Conservation (phyloP, 2,329 filamentous ascomycete genomes). For the Fusarium pseudocircinatum region DNA sequence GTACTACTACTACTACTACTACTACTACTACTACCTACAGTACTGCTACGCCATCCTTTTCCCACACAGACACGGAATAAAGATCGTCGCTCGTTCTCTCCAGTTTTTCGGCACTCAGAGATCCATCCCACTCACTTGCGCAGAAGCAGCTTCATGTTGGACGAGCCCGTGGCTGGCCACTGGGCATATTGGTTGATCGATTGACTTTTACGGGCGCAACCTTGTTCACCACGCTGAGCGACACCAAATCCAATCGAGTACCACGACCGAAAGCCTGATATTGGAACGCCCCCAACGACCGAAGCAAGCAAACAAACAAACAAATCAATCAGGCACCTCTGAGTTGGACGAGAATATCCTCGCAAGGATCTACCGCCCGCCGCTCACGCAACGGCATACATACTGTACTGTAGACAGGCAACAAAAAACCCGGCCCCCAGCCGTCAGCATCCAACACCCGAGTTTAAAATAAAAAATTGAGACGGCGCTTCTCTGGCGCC, state of each 20-base stretch:
- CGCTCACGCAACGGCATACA: constrained; percentile 12
- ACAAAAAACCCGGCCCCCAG: constrained; percentile 18
- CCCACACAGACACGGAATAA: constrained; percentile 24
- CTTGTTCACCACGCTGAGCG: not conserved
- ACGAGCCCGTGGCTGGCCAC: constrained; percentile 40
- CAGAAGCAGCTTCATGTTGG: constrained; percentile 24
- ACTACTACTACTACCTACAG: not conserved
- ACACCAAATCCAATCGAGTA: constrained; percentile 13
- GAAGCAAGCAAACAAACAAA: constrained; percentile 15
- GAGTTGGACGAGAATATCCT: constrained; percentile 15
- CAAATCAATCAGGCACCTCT: not conserved
- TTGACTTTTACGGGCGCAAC: constrained; percentile 14
- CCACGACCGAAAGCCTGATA: constrained; percentile 18
- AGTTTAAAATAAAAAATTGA: constrained; percentile 11
- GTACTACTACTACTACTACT: no score
- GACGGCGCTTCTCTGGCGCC: constrained; percentile 24
- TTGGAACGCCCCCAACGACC: not conserved
- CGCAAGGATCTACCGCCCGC: constrained; percentile 17
- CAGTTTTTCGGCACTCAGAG: constrained; percentile 25
- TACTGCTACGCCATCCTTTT: constrained; percentile 13
- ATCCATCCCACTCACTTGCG: constrained; percentile 1
- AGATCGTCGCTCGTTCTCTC: constrained; percentile 35
- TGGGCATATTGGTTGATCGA: constrained; percentile 15
- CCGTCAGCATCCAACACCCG: constrained; percentile 15
- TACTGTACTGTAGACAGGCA: not conserved